Evolutionary conservation across 306 rosid species (phyloP).

Genomic region (Glycyrrhiza uralensis): DNA sequence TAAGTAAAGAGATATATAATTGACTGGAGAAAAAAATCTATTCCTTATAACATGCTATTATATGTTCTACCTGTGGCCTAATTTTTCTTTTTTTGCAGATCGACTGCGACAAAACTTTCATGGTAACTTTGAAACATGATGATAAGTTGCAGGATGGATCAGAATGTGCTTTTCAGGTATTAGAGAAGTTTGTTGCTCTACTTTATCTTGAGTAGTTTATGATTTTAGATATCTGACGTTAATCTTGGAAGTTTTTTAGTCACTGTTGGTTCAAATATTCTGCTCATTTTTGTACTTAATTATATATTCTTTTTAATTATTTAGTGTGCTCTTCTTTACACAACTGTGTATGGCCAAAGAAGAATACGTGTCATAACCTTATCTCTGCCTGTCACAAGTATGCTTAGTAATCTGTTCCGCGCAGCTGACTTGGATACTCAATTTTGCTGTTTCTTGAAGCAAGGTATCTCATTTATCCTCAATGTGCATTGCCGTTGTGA

Average conservation of each 20-base stretch:
- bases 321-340: conserved; percentile 97
- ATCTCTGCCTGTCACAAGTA: conserved; percentile 91
- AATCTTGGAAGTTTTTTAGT: conserved; percentile 6
- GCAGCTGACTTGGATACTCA: conserved; percentile 98
- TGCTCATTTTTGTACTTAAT: conserved; percentile 21
- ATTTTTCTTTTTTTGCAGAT: conserved; percentile 55
- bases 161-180: conserved; percentile 97
- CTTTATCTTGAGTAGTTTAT: conserved; percentile 6
- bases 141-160: conserved; percentile 98
- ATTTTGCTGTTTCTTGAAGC: conserved; percentile 93
- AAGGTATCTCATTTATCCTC: conserved; percentile 54
- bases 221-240: not conserved
- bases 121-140: conserved; percentile 89
- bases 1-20: not conserved
- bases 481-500: not conserved
- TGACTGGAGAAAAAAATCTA: not conserved
- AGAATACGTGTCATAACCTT: conserved; percentile 86
- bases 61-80: not conserved
- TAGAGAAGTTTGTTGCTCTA: conserved; percentile 18
- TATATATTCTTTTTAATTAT: conserved; percentile 15
- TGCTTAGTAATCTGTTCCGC: conserved; percentile 93
- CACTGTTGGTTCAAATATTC: not conserved
- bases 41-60: not conserved
- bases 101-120: conserved; percentile 92
- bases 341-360: conserved; percentile 91